phyloP scores from a whole-genome alignment of 208 protist species.

The Acanthamoeba divionensis region DNA sequence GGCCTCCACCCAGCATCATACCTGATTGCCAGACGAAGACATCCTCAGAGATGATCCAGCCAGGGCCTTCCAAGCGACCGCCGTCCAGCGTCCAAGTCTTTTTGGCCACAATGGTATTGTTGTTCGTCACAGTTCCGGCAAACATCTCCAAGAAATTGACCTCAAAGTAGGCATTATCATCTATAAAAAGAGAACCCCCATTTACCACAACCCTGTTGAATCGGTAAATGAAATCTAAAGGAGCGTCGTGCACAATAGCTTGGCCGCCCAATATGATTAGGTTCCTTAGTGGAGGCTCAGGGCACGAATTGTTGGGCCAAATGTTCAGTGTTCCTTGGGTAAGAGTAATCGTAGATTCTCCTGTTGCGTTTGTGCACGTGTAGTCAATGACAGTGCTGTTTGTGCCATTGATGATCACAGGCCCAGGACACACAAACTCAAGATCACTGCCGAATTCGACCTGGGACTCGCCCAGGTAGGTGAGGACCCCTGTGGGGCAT shows the following conservation, averaged over 20 bases:
- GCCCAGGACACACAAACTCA: background rate
- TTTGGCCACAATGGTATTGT: background rate
- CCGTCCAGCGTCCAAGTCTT: conserved; percentile 6
- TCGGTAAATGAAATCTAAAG: conserved; percentile 30
- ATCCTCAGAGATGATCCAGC: background rate
- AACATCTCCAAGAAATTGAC: background rate
- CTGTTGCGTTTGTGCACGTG: conserved; percentile 17
- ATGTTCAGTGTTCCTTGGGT: conserved; percentile 34
- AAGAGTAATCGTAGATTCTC: conserved; percentile 20
- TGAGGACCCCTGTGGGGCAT: background rate
- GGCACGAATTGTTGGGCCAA: conserved; percentile 34
- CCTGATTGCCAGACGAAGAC: no score
- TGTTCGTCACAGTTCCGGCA: conserved; percentile 26
- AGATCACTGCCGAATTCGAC: background rate
- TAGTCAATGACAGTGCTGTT: background rate
- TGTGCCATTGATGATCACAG: background rate
- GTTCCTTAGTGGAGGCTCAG: background rate
- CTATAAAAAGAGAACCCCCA: background rate
- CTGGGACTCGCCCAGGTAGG: background rate
- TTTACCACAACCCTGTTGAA: conserved; percentile 30
- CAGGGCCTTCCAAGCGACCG: conserved; percentile 15
- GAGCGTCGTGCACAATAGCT: conserved; percentile 1
- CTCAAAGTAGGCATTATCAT: background rate
- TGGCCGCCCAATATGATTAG: conserved; percentile 7
- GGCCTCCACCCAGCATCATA: no score